These are phyloP conservation scores for Lipomyces kockii DNA, from an alignment of 805 yeast genomes.

Conservation along the genomic window DNA sequence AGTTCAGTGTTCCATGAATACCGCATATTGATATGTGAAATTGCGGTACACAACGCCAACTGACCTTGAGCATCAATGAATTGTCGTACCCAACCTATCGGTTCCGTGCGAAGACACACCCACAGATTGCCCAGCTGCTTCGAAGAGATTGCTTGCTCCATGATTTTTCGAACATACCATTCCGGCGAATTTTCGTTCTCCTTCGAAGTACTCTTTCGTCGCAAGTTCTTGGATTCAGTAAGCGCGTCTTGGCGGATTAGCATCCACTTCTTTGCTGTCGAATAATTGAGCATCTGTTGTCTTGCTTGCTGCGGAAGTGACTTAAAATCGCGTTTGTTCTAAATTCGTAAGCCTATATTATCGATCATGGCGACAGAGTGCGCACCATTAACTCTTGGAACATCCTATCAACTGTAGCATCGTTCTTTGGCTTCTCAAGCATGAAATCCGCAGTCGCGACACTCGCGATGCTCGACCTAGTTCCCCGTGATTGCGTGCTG, in stretches of 20 bases:
- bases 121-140: conserved; percentile 80
- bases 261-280: conserved; percentile 86
- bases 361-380: background rate
- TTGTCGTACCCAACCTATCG: conserved; percentile 75
- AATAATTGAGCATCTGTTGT: conserved; percentile 73
- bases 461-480: conserved; percentile 8
- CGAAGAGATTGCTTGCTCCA: conserved; percentile 68
- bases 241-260: conserved; percentile 83
- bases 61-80: conserved; percentile 86
- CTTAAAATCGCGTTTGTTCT: conserved; percentile 67
- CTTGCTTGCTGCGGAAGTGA: conserved; percentile 72
- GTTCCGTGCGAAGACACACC: conserved; percentile 92
- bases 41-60: conserved; percentile 68
- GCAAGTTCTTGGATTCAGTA: conserved; percentile 67
- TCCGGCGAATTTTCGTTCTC: conserved; percentile 59
- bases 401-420: conserved; percentile 68
- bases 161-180: conserved; percentile 72
- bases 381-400: conserved; percentile 74
- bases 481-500: conserved; percentile 1
- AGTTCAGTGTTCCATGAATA: conserved; percentile 47
- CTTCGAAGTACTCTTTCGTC: conserved; percentile 42
- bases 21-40: conserved; percentile 57
- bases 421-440: conserved; percentile 71
- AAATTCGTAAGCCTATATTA: background rate
- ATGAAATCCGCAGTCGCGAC: conserved; percentile 44